Conservation (phyloP, 306 rosid species). For the Acacia melanoxylon region DNA sequence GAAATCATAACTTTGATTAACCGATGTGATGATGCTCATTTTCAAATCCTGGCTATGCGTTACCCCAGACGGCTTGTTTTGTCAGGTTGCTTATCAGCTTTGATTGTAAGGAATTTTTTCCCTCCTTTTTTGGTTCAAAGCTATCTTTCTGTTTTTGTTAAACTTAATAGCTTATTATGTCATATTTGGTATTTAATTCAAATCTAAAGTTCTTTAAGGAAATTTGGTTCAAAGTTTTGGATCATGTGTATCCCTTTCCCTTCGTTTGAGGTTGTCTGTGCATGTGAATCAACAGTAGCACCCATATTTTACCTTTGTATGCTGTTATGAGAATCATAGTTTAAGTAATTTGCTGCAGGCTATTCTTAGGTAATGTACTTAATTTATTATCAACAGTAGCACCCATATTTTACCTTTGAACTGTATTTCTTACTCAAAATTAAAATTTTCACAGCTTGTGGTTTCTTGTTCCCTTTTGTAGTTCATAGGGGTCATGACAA, state of each 20-base stretch:
- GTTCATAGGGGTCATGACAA: constrained; percentile 4
- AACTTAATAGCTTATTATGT: too few relatives aligned
- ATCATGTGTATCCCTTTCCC: not conserved
- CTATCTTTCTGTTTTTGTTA: too few relatives aligned
- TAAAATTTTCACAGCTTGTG: not conserved
- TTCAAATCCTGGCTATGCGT: constrained; percentile 76
- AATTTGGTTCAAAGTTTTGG: not conserved
- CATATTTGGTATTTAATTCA: not conserved
- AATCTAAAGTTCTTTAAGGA: constrained; percentile 8
- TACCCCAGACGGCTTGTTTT: constrained; percentile 71
- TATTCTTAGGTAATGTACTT: not conserved
- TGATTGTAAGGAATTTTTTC: too few relatives aligned
- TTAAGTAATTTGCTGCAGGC: not conserved
- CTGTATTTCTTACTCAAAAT: not conserved
- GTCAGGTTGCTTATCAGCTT: constrained; percentile 63
- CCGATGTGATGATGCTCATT: constrained; percentile 19
- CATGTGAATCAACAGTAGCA: not conserved
- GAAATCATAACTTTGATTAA: not conserved
- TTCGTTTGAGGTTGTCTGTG: not conserved
- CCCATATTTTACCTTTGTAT: not conserved
- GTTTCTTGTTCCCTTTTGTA: not conserved
- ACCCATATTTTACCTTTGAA: too few relatives aligned
- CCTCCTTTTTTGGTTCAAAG: too few relatives aligned
- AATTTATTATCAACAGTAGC: not conserved
- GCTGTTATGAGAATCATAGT: not conserved